A percentile compares a stretch with the other conserved stretches of the same genome.
phyloP scores from a whole-genome alignment of 2,329 filamentous ascomycete species.

The Corinectria fuckeliana region DNA sequence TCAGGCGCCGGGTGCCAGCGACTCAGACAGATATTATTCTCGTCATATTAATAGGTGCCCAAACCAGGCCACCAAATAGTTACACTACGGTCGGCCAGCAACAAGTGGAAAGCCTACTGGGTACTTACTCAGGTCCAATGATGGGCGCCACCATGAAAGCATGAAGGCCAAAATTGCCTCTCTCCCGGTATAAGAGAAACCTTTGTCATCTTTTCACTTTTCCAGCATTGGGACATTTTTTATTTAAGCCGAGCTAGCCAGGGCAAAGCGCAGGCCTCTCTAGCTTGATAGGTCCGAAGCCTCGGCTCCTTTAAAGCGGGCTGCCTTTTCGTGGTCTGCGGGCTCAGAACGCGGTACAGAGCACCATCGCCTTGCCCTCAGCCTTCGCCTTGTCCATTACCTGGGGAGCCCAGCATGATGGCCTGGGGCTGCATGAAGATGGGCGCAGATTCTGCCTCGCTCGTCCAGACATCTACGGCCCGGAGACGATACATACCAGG shows the following conservation, averaged over 20 bases:
- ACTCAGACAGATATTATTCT: slow-evolving; percentile 3
- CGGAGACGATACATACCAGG: background rate
- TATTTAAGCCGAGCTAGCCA: background rate
- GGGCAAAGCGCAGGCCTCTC: background rate
- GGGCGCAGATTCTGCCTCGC: background rate
- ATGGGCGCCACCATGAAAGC: background rate
- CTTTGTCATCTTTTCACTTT: background rate
- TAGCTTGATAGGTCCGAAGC: slow-evolving; percentile 11
- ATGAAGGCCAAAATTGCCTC: background rate
- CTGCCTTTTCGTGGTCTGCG: slow-evolving; percentile 14
- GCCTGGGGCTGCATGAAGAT: background rate
- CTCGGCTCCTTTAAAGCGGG: slow-evolving; percentile 15
- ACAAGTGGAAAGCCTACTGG: slow-evolving; percentile 1
- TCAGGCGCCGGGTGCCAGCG: background rate
- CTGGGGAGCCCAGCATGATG: background rate
- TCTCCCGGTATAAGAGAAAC: background rate
- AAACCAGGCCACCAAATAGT: slow-evolving; percentile 8
- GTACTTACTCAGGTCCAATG: no score
- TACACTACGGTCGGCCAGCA: slow-evolving; percentile 4
- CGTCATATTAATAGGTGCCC: slow-evolving; percentile 13
- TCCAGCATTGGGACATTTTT: background rate
- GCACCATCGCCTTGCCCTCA: no score
- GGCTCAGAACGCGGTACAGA: slow-evolving; percentile 2
- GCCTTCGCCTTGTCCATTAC: background rate
- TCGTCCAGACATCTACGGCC: background rate